These are phyloP conservation scores for Rhizopogon salebrosus DNA, from an alignment of 768 basidiomycete species.

Conservation along the genomic window DNA sequence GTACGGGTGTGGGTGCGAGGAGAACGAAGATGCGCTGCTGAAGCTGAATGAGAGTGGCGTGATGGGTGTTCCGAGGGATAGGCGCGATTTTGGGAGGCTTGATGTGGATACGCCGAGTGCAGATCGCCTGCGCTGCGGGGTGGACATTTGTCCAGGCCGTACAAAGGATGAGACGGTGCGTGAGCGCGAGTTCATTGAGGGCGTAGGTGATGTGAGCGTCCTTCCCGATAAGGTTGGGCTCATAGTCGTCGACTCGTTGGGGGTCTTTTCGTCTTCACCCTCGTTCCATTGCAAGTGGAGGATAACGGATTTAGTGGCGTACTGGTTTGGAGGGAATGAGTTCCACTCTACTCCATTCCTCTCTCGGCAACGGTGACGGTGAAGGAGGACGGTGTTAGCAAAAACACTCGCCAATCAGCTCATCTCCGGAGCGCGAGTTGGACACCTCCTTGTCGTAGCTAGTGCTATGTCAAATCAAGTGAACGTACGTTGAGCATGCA, in stretches of 20 bases:
- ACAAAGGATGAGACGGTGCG: slow-evolving; percentile 49
- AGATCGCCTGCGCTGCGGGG: slow-evolving; percentile 35
- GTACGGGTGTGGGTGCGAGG: no score
- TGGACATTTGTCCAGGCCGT: slow-evolving; percentile 46
- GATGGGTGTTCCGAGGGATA: slow-evolving; percentile 35
- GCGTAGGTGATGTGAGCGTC: slow-evolving; percentile 23
- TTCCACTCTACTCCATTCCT: no score
- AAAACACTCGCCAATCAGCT: slow-evolving; percentile 48
- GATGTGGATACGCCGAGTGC: slow-evolving; percentile 19
- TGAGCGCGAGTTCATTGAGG: slow-evolving; percentile 27
- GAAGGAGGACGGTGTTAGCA: no score
- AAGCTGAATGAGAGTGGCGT: slow-evolving; percentile 33
- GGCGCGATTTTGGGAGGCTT: slow-evolving; percentile 37
- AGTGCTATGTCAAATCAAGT: no score
- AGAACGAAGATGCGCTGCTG: slow-evolving; percentile 7
- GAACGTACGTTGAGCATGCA: no score
- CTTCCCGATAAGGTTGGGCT: slow-evolving; percentile 21
- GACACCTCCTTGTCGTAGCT: no score
- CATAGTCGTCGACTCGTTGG: slow-evolving; percentile 10
- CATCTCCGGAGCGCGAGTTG: no score
- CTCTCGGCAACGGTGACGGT: no score
- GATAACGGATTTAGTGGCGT: slow-evolving; percentile 84
- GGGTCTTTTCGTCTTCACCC: slow-evolving; percentile 32
- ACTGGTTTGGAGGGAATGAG: slow-evolving; percentile 37
- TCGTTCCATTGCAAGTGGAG: slow-evolving; percentile 86